A percentile compares a stretch with the other conserved stretches of the same genome.
phyloP scores from a whole-genome alignment of 1,284 basidiomycete species.

The Taiwanofungus camphoratus region DNA sequence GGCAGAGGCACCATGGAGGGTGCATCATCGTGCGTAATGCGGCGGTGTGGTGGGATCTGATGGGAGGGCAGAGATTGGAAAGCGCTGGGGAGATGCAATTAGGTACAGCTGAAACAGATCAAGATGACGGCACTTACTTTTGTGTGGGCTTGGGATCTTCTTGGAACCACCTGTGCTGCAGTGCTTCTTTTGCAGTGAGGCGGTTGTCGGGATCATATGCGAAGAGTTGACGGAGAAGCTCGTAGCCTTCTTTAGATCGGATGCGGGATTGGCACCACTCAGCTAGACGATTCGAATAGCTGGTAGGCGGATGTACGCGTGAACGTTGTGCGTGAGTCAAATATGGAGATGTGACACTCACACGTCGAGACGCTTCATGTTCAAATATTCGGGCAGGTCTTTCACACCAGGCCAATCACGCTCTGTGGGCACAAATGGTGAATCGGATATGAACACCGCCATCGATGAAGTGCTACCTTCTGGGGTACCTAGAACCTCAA shows the following conservation, averaged over 20 bases:
- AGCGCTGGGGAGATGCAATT: slow-evolving; percentile 48
- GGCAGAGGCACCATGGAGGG: slow-evolving; percentile 69
- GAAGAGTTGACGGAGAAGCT: slow-evolving; percentile 82
- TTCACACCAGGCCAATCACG: slow-evolving; percentile 86
- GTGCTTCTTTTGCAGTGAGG: slow-evolving; percentile 76
- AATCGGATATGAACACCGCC: neutral
- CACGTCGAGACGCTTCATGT: slow-evolving; percentile 77
- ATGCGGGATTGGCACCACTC: slow-evolving; percentile 78
- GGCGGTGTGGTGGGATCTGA: slow-evolving; percentile 66
- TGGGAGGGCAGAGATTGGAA: slow-evolving; percentile 49
- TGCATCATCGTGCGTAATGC: slow-evolving; percentile 74
- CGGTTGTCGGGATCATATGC: slow-evolving; percentile 88
- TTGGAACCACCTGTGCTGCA: slow-evolving; percentile 79
- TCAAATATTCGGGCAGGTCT: slow-evolving; percentile 84
- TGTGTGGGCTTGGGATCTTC: slow-evolving; percentile 71
- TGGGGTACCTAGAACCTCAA: slow-evolving; percentile 91
- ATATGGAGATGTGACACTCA: slow-evolving; percentile 32
- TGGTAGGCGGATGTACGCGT: slow-evolving; percentile 26
- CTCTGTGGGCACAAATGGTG: slow-evolving; percentile 35
- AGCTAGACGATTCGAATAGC: slow-evolving; percentile 60
- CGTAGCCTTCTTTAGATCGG: slow-evolving; percentile 61
- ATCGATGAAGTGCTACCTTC: slow-evolving; percentile 47
- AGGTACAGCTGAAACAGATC: neutral
- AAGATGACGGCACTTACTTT: slow-evolving; percentile 56
- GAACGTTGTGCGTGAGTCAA: slow-evolving; percentile 2